Conservation (phyloP, 768 basidiomycete genomes). For the Leccinum olivaceopallidum region DNA sequence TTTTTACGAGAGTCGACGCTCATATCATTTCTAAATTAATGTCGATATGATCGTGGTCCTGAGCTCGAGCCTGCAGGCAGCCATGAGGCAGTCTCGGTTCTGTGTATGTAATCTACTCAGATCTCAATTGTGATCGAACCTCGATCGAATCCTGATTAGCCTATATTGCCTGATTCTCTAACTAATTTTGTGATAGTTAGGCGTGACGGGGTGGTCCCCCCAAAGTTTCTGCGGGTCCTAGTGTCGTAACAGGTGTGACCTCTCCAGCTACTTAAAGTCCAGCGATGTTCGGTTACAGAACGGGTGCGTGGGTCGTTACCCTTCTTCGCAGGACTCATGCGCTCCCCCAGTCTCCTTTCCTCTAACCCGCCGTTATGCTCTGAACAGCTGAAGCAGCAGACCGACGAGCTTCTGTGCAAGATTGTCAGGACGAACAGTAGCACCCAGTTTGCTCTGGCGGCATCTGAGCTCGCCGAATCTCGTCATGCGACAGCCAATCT, state of each 20-base stretch:
- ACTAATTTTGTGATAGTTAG: no score
- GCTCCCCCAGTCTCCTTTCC: conserved; percentile 5
- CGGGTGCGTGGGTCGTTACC: neutral
- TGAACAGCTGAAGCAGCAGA: conserved; percentile 2
- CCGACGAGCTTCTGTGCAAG: neutral
- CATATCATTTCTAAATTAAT: neutral
- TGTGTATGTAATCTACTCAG: no score
- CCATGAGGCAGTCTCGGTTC: no score
- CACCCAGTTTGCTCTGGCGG: conserved; percentile 6
- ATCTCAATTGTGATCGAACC: no score
- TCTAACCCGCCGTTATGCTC: neutral
- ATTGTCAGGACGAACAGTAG: conserved; percentile 5
- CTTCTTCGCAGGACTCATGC: neutral
- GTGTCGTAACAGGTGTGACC: no score
- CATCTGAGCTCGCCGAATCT: conserved; percentile 9
- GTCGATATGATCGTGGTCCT: no score
- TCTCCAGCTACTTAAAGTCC: neutral
- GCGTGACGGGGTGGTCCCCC: no score
- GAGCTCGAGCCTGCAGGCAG: no score
- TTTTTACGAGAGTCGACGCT: neutral
- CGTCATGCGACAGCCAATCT: neutral
- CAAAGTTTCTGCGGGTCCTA: no score
- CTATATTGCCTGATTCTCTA: no score
- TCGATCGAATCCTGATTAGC: no score
- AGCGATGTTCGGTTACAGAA: no score